A percentile compares a stretch with the other conserved stretches of the same genome.
These are phyloP conservation scores for Epicoccum nigrum DNA, from an alignment of 2,329 filamentous ascomycete genomes.

Conservation along the genomic window DNA sequence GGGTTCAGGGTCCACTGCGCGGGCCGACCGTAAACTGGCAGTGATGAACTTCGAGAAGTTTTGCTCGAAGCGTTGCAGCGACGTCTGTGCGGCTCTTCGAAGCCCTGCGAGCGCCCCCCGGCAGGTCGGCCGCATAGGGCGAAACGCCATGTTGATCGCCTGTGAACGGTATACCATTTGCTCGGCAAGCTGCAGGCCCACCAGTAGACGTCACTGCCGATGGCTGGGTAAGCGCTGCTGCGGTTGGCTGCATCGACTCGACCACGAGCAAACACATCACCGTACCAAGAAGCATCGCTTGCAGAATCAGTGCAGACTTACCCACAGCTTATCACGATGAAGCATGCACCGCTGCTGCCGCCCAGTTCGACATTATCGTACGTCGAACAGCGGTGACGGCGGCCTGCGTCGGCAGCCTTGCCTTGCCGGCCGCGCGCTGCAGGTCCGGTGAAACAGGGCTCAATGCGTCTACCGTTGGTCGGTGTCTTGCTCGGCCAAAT, in stretches of 20 bases:
- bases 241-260: constrained; percentile 17
- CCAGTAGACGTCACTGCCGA: constrained; percentile 27
- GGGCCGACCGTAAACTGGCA: constrained; percentile 12
- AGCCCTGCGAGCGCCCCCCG: constrained; percentile 12
- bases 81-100: constrained; percentile 17
- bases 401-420: constrained; percentile 25
- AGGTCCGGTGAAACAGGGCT: constrained; percentile 27
- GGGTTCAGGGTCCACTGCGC: constrained; percentile 36
- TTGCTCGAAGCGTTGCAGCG: constrained; percentile 13
- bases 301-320: too few species aligned
- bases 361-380: neutral
- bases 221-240: constrained; percentile 6
- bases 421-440: constrained; percentile 35
- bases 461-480: constrained; percentile 19
- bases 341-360: constrained; percentile 7
- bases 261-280: constrained; percentile 6
- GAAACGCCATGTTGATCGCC: constrained; percentile 10
- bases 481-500: constrained; percentile 25
- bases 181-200: constrained; percentile 31
- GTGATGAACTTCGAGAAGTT: constrained; percentile 13
- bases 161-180: constrained; percentile 2
- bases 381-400: constrained; percentile 16
- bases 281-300: constrained; percentile 12
- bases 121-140: constrained; percentile 12
- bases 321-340: constrained; percentile 12